Conservation (phyloP, 352 stramenopile genomes). For the Phytophthora fragariaefolia region DNA sequence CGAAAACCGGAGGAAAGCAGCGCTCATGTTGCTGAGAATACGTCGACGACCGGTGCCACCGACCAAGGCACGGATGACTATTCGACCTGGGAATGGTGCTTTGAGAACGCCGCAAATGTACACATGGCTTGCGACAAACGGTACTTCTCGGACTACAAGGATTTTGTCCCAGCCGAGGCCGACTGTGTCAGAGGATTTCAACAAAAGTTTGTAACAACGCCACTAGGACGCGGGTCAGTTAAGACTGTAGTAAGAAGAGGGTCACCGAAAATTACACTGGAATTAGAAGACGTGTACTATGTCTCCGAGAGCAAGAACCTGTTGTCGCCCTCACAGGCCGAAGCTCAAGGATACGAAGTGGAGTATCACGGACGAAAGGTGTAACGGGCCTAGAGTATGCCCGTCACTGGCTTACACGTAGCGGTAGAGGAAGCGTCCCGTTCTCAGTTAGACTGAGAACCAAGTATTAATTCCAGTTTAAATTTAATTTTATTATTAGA, state of each 20-base stretch:
- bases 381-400: no score
- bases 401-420: no score
- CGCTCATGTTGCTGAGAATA: not conserved
- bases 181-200: slow-evolving; percentile 6
- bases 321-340: slow-evolving; percentile 5
- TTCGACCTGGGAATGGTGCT: slow-evolving; percentile 16
- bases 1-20: no score
- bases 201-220: not conserved
- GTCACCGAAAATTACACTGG: not conserved
- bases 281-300: slow-evolving; percentile 2
- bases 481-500: no score
- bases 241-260: slow-evolving; percentile 1
- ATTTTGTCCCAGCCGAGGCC: not conserved
- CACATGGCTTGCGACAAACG: not conserved
- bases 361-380: slow-evolving; percentile 11
- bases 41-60: not conserved
- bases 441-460: no score
- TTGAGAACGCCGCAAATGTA: slow-evolving; percentile 18
- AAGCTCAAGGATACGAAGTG: slow-evolving; percentile 15
- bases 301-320: slow-evolving; percentile 7
- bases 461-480: no score
- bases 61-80: not conserved
- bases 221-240: slow-evolving; percentile 1
- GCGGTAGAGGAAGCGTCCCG: no score
- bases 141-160: slow-evolving; percentile 9